phyloP scores from a whole-genome alignment of 192 early-diverging fungal species.

The Diversispora epigaea region DNA sequence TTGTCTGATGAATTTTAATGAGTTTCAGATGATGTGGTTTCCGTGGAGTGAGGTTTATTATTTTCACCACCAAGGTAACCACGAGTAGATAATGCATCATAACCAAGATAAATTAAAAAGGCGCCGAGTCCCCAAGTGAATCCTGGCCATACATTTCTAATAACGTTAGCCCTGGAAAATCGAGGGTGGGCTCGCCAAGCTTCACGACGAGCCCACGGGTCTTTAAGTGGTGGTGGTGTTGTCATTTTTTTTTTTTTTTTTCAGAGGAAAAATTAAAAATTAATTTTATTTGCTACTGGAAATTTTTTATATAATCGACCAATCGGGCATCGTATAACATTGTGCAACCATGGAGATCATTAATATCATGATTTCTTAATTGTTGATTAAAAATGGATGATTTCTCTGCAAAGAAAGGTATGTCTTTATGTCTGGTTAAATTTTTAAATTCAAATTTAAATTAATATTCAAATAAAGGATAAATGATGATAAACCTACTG shows the following conservation, averaged over 20 bases:
- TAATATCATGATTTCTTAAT: too few species aligned
- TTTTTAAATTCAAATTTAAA: too few species aligned
- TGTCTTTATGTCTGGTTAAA: too few species aligned
- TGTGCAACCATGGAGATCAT: too few species aligned
- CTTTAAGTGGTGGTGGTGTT: conserved; percentile 42
- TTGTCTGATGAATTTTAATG: conserved; percentile 4
- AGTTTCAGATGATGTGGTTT: neutral
- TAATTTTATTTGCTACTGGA: neutral
- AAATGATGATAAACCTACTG: too few species aligned
- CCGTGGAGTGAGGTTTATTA: neutral
- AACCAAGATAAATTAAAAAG: conserved; percentile 61
- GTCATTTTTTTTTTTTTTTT: conserved; percentile 2
- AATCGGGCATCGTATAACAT: too few species aligned
- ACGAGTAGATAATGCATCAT: conserved; percentile 38
- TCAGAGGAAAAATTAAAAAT: neutral
- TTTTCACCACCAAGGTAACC: neutral
- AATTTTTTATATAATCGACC: too few species aligned
- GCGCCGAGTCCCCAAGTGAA: conserved; percentile 66
- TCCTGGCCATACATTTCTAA: conserved; percentile 65
- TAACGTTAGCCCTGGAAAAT: conserved; percentile 54
- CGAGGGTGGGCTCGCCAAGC: conserved; percentile 67
- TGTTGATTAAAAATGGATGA: too few species aligned
- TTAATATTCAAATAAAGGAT: too few species aligned
- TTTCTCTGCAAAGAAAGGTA: too few species aligned
- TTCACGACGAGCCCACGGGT: conserved; percentile 72